Conservation (phyloP, 2,329 filamentous ascomycete genomes). For the Sordariomycetes sp. region DNA sequence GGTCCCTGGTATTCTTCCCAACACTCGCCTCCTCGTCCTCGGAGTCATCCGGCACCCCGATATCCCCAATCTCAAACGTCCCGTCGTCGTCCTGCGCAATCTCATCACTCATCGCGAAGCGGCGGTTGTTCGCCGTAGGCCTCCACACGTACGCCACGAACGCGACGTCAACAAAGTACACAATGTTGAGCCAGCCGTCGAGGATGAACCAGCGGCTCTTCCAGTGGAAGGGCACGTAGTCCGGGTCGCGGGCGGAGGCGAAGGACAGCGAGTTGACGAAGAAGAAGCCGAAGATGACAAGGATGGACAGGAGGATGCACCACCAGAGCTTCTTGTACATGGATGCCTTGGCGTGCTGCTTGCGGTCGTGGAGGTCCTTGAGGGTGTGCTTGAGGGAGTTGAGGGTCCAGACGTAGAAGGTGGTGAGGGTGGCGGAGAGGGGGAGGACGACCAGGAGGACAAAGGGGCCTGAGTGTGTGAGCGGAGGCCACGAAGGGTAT, state of each 20-base stretch:
- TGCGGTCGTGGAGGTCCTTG: constrained; percentile 88
- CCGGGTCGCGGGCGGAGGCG: constrained; percentile 67
- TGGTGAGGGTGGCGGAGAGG: constrained; percentile 80
- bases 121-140: constrained; percentile 88
- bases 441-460: constrained; percentile 89
- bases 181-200: constrained; percentile 92
- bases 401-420: constrained; percentile 97
- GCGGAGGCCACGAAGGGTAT: no score
- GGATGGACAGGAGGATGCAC: constrained; percentile 83
- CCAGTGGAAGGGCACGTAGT: constrained; percentile 95
- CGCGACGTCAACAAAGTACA: constrained; percentile 86
- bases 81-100: constrained; percentile 97
- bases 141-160: constrained; percentile 95
- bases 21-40: constrained; percentile 44
- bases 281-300: constrained; percentile 96
- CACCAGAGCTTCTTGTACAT: constrained; percentile 99
- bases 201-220: constrained; percentile 95
- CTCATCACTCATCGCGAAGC: constrained; percentile 98
- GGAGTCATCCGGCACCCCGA: constrained; percentile 56
- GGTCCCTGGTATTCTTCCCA: constrained; percentile 3
- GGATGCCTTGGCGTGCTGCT: constrained; percentile 80
- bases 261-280: constrained; percentile 97
- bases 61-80: constrained; percentile 83
- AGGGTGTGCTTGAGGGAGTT: constrained; percentile 91
- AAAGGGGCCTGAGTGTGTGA: constrained; percentile 48